These are phyloP conservation scores for Nigrospora osmanthi DNA, from an alignment of 2,329 filamentous ascomycete species.

Conservation along the genomic window DNA sequence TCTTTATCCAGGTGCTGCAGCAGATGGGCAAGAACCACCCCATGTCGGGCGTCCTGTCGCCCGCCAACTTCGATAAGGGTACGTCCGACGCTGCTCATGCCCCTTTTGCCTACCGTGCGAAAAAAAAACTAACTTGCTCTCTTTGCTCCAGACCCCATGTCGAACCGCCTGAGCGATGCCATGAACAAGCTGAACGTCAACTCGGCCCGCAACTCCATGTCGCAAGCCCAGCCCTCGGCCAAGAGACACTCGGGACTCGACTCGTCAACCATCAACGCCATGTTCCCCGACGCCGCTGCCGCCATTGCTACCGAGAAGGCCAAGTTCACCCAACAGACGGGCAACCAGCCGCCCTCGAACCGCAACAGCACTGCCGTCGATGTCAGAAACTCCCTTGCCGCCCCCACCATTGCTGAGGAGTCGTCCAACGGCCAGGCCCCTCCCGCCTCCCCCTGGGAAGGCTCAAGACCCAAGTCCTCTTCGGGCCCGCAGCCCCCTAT, in stretches of 20 bases:
- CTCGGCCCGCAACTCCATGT: constrained; percentile 77
- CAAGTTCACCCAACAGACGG: constrained; percentile 92
- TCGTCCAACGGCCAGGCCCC: constrained; percentile 54
- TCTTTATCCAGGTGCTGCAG: constrained; percentile 97
- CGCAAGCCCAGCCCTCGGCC: constrained; percentile 66
- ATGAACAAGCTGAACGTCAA: constrained; percentile 94
- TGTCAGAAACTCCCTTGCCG: constrained; percentile 64
- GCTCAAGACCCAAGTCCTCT: constrained; percentile 67
- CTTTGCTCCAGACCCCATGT: constrained; percentile 74
- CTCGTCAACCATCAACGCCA: constrained; percentile 87
- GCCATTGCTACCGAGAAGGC: constrained; percentile 99
- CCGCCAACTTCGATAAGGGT: constrained; percentile 96
- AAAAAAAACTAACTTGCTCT: constrained; percentile 4
- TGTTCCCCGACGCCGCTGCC: constrained; percentile 97
- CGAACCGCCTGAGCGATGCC: constrained; percentile 87
- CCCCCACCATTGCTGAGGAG: constrained; percentile 66
- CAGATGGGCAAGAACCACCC: constrained; percentile 99
- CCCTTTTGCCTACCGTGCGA: neutral
- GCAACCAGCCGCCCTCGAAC: constrained; percentile 82
- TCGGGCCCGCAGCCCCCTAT: constrained; percentile 68
- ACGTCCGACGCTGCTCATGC: constrained; percentile 16
- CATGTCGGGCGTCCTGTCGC: constrained; percentile 91
- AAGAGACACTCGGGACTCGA: constrained; percentile 96
- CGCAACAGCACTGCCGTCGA: constrained; percentile 82
- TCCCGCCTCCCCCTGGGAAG: constrained; percentile 72